Evolutionary conservation across 805 yeast genomes (phyloP).

Genomic region (Dipodascus albidus): DNA sequence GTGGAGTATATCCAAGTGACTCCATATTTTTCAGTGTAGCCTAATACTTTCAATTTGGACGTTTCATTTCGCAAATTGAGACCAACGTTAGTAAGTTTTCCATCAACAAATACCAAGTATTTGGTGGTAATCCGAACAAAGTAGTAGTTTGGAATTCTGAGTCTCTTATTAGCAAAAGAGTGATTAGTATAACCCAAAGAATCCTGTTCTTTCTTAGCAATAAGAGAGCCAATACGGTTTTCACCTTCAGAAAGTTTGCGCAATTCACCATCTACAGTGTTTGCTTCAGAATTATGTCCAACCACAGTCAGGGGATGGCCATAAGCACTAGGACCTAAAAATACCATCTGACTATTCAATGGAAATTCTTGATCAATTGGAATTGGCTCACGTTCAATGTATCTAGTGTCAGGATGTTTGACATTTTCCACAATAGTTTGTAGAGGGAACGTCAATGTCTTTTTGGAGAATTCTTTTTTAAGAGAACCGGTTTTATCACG

Average conservation of each 20-base stretch:
- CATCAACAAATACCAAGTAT: constrained; percentile 45
- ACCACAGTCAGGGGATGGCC: constrained; percentile 55
- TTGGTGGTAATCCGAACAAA: constrained; percentile 62
- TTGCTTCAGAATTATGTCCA: constrained; percentile 26
- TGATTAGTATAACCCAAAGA: constrained; percentile 47
- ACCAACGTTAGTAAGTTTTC: constrained; percentile 58
- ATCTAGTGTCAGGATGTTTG: constrained; percentile 62
- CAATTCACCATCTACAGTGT: constrained; percentile 23
- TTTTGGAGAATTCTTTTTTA: constrained; percentile 51
- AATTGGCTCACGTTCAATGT: constrained; percentile 54
- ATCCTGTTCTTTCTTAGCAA: constrained; percentile 46
- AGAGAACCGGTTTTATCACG: constrained; percentile 65
- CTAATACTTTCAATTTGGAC: constrained; percentile 71
- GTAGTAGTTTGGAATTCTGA: background rate
- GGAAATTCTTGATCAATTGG: constrained; percentile 83
- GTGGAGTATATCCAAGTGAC: constrained; percentile 78
- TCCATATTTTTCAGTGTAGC: constrained; percentile 59
- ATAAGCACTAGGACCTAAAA: constrained; percentile 77
- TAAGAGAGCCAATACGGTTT: constrained; percentile 51
- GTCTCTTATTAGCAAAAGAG: constrained; percentile 38
- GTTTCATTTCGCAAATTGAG: constrained; percentile 75
- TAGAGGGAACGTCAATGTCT: constrained; percentile 53
- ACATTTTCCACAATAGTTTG: constrained; percentile 73
- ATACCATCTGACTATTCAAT: constrained; percentile 53
- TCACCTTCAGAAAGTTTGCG: constrained; percentile 29